Evolutionary conservation across 805 yeast species (phyloP), one percentile per base, ranked within the genome.

Genomic region (Cyberlindnera xishuangbannaensis): DNA sequence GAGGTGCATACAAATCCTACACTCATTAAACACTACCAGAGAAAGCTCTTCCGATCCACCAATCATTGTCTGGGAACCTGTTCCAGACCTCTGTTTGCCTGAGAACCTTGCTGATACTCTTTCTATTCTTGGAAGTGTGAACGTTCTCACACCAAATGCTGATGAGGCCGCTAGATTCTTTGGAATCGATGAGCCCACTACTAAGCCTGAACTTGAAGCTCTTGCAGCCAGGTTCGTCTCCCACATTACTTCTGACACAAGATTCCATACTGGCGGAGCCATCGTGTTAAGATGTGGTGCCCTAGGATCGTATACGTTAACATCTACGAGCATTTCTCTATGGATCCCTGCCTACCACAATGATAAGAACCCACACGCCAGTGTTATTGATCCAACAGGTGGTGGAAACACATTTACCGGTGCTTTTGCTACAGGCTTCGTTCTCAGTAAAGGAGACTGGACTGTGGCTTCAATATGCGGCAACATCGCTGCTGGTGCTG

Each of bases 381-480:
- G 56, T 30, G 87, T 87, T 0, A 64, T 83, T 2, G 97, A 88
- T 55, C 94, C 96, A 3, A 88, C 97, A 0, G 97, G 97, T 0
- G 95, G 95, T 13, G 97, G 97, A 0, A 94, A 88, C 51, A 70
- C 95, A 0, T 87, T 82, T 52, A 73, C 85, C 32, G 97, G 96
- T 1, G 95, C 83, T 0, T 71, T 86, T 35, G 71, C 79, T 8
- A 61, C 79, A 2, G 92, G 78, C 0, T 74, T 70, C 43, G 61
- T 71, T 1, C 52, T 77, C 31, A 58, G 74, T 42, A 25, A 58
- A 19, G 57, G 64, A 23, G 62, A 73, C 54, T 65, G 78, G 65
- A 50, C 56, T 1, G 56, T 69, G 8, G 83, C 80, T 0, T 75
- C 78, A 6, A 59, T 79, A 0, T 73, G 73, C 50, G 97, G 87